Conservation (phyloP, 2,329 filamentous ascomycete species). For the Ophiostoma ulmi region DNA sequence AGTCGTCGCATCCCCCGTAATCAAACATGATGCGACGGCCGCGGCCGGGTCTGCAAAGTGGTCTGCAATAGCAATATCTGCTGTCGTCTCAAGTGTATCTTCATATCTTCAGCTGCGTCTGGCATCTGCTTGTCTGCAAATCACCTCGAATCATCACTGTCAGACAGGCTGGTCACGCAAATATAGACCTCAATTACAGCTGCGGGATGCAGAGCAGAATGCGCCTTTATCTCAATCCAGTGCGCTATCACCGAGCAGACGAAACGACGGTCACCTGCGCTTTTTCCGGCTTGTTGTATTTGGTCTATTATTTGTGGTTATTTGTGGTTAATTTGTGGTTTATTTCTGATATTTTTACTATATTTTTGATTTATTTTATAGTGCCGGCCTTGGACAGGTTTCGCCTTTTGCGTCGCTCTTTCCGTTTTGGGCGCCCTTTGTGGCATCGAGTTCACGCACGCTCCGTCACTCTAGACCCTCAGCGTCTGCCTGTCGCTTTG, state of each 20-base stretch:
- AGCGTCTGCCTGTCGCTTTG: no score
- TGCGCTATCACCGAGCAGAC: neutral
- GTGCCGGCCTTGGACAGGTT: neutral
- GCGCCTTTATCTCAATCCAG: neutral
- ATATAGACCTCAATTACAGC: no score
- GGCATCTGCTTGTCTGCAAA: neutral
- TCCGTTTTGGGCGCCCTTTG: conserved; percentile 12
- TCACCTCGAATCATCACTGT: neutral
- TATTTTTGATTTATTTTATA: conserved; percentile 6
- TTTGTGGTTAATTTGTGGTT: neutral
- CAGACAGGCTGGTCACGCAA: neutral
- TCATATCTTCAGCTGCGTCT: neutral
- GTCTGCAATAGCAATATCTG: neutral
- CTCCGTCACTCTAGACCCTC: no score
- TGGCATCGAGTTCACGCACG: neutral
- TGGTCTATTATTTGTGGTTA: neutral
- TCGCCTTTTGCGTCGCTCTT: conserved; percentile 14
- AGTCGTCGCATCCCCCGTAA: neutral
- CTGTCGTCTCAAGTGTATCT: neutral
- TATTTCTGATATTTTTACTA: neutral
- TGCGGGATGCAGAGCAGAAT: neutral
- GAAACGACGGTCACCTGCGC: conserved; percentile 11
- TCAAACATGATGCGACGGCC: conserved; percentile 11
- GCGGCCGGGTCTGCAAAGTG: neutral
- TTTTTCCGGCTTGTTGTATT: neutral